Base-by-base conservation (phyloP, 495 filamentous ascomycete species). In the Talaromyces nanjingensis region DNA sequence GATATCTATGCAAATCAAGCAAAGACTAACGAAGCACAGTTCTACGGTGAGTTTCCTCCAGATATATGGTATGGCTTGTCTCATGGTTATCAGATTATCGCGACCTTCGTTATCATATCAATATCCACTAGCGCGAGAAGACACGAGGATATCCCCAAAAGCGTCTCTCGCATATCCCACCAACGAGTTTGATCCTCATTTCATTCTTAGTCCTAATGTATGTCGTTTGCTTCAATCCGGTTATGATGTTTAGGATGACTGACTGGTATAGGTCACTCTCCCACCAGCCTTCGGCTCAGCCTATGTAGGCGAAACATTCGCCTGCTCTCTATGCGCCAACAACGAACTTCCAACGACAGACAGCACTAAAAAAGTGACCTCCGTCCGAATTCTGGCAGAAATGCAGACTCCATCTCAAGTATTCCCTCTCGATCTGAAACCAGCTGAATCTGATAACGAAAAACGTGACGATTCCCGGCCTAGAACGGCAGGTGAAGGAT, bases 271-370 rank as follows among this genome's bases (percentile, higher is more conserved):
- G 84, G 83, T 97, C 66, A 96, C 90, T n/a, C 86, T 98, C 3
- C 94, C 94, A 6, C 90, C 92, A 1, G 86, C 91, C 4, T 98
- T 98, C 72, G 94, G 92, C 60, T 91, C 90, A 9, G 92, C 93
- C 58, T 97, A 97, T 66, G 93, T 98, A 49, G 94, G 94, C 64
- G 93, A 98, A 78, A 92, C 90, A 1, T 98, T 98, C 74, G 85
- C 86, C 58, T 98, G 94, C 76, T 94, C 93, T 1, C 83, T 98
- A 24, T 96, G 92, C 77, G 93, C 90, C 8, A 97, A 94, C 79
- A 94, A 97, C 73, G 93, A 97, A 68, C 78, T 91, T 2, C 64
- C 74, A 8, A 71, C 68, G 55, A 68, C 72, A 58, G 74, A 75
- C 0, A 70, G 74, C 8, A 78, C 74, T 18, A 83, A 85, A 55